Base-by-base conservation (phyloP, 768 basidiomycete species). In the Brasilioporus rufonigricans region DNA sequence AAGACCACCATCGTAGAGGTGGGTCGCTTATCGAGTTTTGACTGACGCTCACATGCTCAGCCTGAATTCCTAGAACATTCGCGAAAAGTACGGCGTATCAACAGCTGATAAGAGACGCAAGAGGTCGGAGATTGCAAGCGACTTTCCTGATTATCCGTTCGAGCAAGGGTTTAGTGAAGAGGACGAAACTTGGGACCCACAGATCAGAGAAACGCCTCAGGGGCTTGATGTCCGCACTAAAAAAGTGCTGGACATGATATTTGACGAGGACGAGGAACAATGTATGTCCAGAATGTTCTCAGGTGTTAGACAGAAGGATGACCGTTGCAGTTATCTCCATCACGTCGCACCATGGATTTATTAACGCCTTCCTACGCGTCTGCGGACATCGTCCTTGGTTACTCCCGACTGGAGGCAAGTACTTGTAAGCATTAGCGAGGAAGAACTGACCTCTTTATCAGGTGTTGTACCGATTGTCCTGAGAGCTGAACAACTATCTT, bases 41-140 rank as follows among this genome's bases (percentile, higher is more conserved):
- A 39, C 4, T 4, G 31, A 29, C 1, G 10, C 16, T 52, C 32
- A 23, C 38, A 7, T 4, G 23, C 48, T 62, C 27, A 48, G 2
- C 38, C 8, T 33, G 16, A 44, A 1, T 31, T 7, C 9, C 1
- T 23, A 91, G 89, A 78, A 85, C 55, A 79, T 82, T 45, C 80
- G 88, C 29, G 89, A 91, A 66, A 77, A 77, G 56, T 80, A 81
- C 55, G 82, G 87, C 0, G 77, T 80, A 1, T 87, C 89, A 55
- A 89, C 87, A 0, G 89, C 87, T 61, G 89, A 91, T 67, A 78
- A 80, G 58, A 80, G 89, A 14, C 73, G 75, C 19, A 73, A 76
- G 2, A 73, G 70, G 31, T 74, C 79, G 0, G 75, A 80, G 50
- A 84, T 91, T 55, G 60, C 66, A 0, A 52, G 54, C 0, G 60